Conservation (phyloP, 2,329 filamentous ascomycete genomes). For the Cladophialophora chaetospira region DNA sequence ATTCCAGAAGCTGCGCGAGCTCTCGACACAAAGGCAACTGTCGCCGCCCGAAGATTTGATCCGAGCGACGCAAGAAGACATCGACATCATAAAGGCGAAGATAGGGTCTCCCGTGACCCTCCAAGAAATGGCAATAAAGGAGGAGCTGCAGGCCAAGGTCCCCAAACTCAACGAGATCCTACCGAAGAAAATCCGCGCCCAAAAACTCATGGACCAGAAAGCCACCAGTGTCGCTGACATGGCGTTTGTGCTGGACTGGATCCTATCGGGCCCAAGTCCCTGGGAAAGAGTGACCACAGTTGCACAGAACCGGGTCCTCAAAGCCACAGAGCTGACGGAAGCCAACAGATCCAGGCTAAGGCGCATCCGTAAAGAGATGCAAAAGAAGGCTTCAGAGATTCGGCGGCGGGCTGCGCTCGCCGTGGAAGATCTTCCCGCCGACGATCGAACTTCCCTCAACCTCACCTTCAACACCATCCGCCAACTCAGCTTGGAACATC, state of each 20-base stretch:
- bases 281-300: slow-evolving; percentile 25
- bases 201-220: slow-evolving; percentile 63
- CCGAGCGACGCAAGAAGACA: slow-evolving; percentile 48
- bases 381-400: slow-evolving; percentile 30
- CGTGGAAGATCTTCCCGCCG: slow-evolving; percentile 26
- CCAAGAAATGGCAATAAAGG: slow-evolving; percentile 19
- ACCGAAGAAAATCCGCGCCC: slow-evolving; percentile 52
- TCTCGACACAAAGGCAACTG: slow-evolving; percentile 60
- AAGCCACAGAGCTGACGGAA: slow-evolving; percentile 24
- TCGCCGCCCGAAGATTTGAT: slow-evolving; percentile 47
- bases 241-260: slow-evolving; percentile 57
- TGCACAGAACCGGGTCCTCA: slow-evolving; percentile 20
- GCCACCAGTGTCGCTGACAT: slow-evolving; percentile 64
- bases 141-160: slow-evolving; percentile 42
- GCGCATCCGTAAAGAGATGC: slow-evolving; percentile 18
- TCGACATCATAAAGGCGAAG: slow-evolving; percentile 43
- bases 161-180: slow-evolving; percentile 48
- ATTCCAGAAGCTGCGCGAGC: slow-evolving; percentile 62
- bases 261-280: slow-evolving; percentile 43
- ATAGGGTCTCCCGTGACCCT: slow-evolving; percentile 32
- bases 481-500: slow-evolving; percentile 26
- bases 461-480: slow-evolving; percentile 17
- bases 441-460: slow-evolving; percentile 18
- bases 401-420: slow-evolving; percentile 36
- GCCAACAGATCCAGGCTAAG: slow-evolving; percentile 23